Evolutionary conservation across 2,329 filamentous ascomycete species (phyloP).

Genomic region (Penicillium sp.): DNA sequence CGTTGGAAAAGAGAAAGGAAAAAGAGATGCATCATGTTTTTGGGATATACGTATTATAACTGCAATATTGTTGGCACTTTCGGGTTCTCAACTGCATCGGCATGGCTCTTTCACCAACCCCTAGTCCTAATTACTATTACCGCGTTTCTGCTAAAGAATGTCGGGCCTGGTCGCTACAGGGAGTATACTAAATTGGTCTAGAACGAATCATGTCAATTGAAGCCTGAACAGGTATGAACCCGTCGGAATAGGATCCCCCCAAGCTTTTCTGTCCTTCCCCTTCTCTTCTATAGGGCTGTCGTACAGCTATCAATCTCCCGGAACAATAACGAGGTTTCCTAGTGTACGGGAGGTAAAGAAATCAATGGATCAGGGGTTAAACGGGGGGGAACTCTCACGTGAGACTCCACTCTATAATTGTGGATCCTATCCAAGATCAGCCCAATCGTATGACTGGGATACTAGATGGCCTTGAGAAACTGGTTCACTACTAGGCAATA

Average conservation of each 20-base stretch:
- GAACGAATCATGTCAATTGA: neutral
- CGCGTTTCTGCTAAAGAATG: neutral
- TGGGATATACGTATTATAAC: no score
- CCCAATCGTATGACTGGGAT: neutral
- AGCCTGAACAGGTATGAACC: neutral
- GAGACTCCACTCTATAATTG: neutral
- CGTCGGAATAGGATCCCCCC: neutral
- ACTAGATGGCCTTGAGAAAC: neutral
- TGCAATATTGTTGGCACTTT: slow-evolving; percentile 1
- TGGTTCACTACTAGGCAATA: no score
- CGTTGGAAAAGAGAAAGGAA: slow-evolving; percentile 1
- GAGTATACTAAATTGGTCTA: neutral
- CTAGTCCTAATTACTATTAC: neutral
- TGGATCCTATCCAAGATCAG: neutral
- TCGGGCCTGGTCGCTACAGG: neutral
- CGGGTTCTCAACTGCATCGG: slow-evolving; percentile 2
- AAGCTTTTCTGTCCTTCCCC: neutral
- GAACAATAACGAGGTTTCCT: neutral
- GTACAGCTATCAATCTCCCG: neutral
- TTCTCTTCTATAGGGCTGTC: neutral
- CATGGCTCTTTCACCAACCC: slow-evolving; percentile 3
- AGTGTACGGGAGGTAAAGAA: neutral
- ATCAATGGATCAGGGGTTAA: slow-evolving; percentile 22
- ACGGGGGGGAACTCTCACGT: neutral
- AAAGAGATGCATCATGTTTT: slow-evolving; percentile 1